Evolutionary conservation across 2,329 filamentous ascomycete species (phyloP), one percentile per base, ranked within the genome.

Genomic region (Colletotrichum godetiae): DNA sequence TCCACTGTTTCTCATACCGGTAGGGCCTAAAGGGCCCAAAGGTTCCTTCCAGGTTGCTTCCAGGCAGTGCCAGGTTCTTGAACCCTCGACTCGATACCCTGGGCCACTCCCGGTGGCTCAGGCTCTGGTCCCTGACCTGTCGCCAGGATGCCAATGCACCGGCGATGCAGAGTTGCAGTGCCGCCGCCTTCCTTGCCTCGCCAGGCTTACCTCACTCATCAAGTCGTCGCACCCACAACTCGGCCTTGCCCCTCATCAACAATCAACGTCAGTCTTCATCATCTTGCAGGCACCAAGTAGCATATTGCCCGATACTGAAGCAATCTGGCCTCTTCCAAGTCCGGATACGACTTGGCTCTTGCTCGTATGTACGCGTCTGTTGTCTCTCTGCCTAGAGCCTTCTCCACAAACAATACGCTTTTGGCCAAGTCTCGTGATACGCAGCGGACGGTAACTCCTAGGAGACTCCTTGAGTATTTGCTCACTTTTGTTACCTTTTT

Each of bases 221-320:
- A 24, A 24, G 27, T 29, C 27, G 27, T 29, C 27, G 5, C 60
- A n/a, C 11, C 22, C 3, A 11, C 42, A 49, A 49, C 42, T 49
- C 42, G 42, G n/a, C 37, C 55, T 12, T 49, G 46, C 66, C 35
- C 66, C 42, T 49, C 60, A 57, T 42, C 67, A 49, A 42, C 37
- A 49, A 59, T 22, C 56, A 73, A 73, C 70, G 67, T 65, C 70
- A 70, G 58, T 65, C n/a, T 46, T 70, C 59, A 55, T 70, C 67
- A 73, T 70, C 67, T 65, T 70, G 70, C 70, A 70, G 70, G 31
- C n/a, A 19, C 8, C n/a, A 49, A 49, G 19, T n/a, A 49, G n/a
- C 42, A 49, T 19, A 49, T 22, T 49, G 33, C 33, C 57, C 31
- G 29, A 42, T 68, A 52, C 49, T 29, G 42, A 62, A 37, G n/a